These are phyloP conservation scores for Cadophora gregata DNA, from an alignment of 2,329 filamentous ascomycete species.

Conservation along the genomic window DNA sequence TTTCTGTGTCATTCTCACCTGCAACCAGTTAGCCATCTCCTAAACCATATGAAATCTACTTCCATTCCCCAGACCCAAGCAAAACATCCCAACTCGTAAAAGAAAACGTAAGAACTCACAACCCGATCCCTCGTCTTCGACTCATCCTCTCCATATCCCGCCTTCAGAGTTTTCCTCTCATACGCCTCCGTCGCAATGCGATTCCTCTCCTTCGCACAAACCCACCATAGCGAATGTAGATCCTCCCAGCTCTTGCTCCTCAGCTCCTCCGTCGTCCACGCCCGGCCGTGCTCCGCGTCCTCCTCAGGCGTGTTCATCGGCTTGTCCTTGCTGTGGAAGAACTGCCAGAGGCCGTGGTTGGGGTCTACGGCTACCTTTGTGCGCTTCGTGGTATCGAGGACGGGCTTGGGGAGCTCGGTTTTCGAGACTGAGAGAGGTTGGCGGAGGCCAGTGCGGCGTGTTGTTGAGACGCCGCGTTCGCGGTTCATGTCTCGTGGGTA, in stretches of 20 bases:
- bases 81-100: background rate
- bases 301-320: conserved; percentile 76
- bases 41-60: no score
- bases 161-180: conserved; percentile 70
- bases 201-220: conserved; percentile 90
- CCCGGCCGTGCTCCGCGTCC: conserved; percentile 74
- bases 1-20: conserved; percentile 81
- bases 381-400: conserved; percentile 62
- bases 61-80: background rate
- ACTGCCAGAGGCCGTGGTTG: conserved; percentile 89
- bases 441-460: conserved; percentile 77
- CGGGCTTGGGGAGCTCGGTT: conserved; percentile 75
- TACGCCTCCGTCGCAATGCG: conserved; percentile 77
- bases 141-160: conserved; percentile 78
- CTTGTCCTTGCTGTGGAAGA: conserved; percentile 77
- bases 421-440: conserved; percentile 77
- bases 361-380: conserved; percentile 62
- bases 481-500: conserved; percentile 74
- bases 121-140: conserved; percentile 64
- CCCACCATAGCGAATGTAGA: conserved; percentile 91
- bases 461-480: conserved; percentile 79
- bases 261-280: conserved; percentile 86
- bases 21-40: conserved; percentile 31
- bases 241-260: conserved; percentile 92
- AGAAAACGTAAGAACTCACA: conserved; percentile 57